These are phyloP conservation scores for Tuber umbilicatum DNA, from an alignment of 495 filamentous ascomycete genomes.

Conservation along the genomic window DNA sequence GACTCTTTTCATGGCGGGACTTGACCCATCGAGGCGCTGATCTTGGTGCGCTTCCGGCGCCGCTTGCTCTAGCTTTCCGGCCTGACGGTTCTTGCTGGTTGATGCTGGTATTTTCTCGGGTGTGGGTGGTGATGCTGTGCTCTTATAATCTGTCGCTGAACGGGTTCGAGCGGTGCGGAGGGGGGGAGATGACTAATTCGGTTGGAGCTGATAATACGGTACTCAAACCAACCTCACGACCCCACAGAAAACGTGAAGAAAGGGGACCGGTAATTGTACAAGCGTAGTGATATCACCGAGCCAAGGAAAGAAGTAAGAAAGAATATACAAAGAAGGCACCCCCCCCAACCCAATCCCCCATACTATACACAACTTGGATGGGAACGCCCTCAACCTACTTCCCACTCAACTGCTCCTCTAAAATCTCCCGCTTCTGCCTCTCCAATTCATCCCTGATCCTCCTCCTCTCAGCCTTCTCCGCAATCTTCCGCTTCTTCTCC, in stretches of 20 bases:
- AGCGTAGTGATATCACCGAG: not conserved
- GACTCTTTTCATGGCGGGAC: too few relatives aligned
- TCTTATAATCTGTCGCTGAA: too few relatives aligned
- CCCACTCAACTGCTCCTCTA: constrained; percentile 32
- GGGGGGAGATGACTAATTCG: too few relatives aligned
- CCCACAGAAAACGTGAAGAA: not conserved
- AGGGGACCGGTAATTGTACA: not conserved
- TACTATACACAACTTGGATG: not conserved
- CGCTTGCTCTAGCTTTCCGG: too few relatives aligned
- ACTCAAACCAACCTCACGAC: not conserved
- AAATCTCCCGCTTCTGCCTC: constrained; percentile 59
- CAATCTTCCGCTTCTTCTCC: constrained; percentile 51
- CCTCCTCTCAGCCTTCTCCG: constrained; percentile 50
- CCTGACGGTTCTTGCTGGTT: too few relatives aligned
- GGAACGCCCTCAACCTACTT: constrained; percentile 12
- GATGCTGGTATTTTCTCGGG: too few relatives aligned
- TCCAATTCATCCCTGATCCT: constrained; percentile 52
- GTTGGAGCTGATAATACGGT: too few relatives aligned
- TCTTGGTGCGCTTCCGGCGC: too few relatives aligned
- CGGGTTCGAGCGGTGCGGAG: too few relatives aligned
- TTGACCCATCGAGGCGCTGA: too few relatives aligned
- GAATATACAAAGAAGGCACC: constrained; percentile 1
- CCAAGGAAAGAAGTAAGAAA: not conserved
- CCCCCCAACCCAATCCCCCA: not conserved
- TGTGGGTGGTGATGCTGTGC: too few relatives aligned